These are phyloP conservation scores for Epichloe uncinata DNA, from an alignment of 2,329 filamentous ascomycete genomes.

Conservation along the genomic window DNA sequence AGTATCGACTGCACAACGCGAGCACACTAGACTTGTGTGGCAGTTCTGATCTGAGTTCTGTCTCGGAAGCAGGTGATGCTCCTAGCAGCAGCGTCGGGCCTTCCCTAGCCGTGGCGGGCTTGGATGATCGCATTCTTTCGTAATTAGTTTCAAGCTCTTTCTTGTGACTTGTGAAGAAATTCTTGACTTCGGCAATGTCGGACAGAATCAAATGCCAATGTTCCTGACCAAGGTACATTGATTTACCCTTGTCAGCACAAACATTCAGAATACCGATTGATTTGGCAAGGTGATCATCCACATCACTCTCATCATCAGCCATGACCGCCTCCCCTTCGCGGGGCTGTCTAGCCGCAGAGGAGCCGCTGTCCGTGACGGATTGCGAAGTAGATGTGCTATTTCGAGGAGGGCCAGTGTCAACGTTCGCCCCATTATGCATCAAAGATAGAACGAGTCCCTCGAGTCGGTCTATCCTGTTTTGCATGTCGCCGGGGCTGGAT, in stretches of 20 bases:
- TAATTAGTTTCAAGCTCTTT: conserved; percentile 78
- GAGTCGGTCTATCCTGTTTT: conserved; percentile 90
- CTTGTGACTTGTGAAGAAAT: conserved; percentile 75
- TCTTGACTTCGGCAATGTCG: conserved; percentile 86
- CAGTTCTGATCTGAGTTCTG: conserved; percentile 66
- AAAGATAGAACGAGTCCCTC: conserved; percentile 84
- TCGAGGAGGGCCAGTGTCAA: conserved; percentile 26
- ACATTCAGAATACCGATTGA: conserved; percentile 76
- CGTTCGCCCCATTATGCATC: conserved; percentile 69
- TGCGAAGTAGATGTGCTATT: conserved; percentile 22
- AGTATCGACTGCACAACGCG: conserved; percentile 75
- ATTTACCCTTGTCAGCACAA: conserved; percentile 61
- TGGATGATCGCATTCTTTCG: conserved; percentile 58
- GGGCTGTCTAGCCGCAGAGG: conserved; percentile 33
- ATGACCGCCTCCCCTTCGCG: conserved; percentile 41
- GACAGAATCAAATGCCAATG: conserved; percentile 72
- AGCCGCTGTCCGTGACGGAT: conserved; percentile 29
- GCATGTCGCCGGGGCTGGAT: conserved; percentile 81
- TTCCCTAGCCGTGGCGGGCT: conserved; percentile 43
- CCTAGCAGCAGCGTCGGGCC: conserved; percentile 72
- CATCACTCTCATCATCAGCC: conserved; percentile 50
- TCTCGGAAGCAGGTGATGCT: conserved; percentile 54
- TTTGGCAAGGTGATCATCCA: conserved; percentile 53
- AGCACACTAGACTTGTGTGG: conserved; percentile 75
- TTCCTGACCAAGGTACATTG: conserved; percentile 68